phyloP scores from a whole-genome alignment of 2,329 filamentous ascomycete genomes.

The Atkinsonella texensis region DNA sequence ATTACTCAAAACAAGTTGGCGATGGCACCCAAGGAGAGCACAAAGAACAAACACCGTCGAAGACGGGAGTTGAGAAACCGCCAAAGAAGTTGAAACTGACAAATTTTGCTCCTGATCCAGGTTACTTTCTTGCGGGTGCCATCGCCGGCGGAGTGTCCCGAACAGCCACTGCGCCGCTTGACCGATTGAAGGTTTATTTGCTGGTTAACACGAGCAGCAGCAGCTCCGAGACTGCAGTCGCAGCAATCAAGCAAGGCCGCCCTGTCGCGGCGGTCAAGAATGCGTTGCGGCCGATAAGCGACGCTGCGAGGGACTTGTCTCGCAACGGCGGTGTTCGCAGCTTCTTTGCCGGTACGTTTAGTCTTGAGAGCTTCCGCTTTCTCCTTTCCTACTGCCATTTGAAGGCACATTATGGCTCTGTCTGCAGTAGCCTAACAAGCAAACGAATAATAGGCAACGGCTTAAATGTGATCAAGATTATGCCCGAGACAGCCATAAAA shows the following conservation, averaged over 20 bases:
- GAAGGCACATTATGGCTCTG: neutral
- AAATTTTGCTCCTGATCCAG: slow-evolving; percentile 70
- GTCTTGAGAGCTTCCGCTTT: neutral
- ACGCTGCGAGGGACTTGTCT: slow-evolving; percentile 70
- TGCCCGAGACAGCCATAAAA: slow-evolving; percentile 97
- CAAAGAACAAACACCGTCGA: slow-evolving; percentile 17
- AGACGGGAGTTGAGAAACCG: slow-evolving; percentile 22
- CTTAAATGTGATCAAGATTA: slow-evolving; percentile 92
- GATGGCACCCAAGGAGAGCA: slow-evolving; percentile 22
- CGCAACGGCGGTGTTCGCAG: slow-evolving; percentile 74
- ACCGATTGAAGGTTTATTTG: slow-evolving; percentile 93
- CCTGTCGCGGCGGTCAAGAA: slow-evolving; percentile 52
- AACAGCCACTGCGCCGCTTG: slow-evolving; percentile 89
- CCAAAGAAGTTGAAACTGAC: slow-evolving; percentile 43
- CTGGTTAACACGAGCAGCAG: slow-evolving; percentile 65
- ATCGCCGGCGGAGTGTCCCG: slow-evolving; percentile 89
- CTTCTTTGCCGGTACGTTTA: slow-evolving; percentile 72
- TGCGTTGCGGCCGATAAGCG: slow-evolving; percentile 55
- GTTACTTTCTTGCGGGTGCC: slow-evolving; percentile 95
- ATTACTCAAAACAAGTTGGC: slow-evolving; percentile 16
- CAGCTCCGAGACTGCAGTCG: slow-evolving; percentile 40
- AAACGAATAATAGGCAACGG: slow-evolving; percentile 59
- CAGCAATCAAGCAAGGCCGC: slow-evolving; percentile 59
- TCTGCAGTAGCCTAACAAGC: neutral
- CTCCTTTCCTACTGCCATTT: neutral